phyloP scores from a whole-genome alignment of 208 protist genomes.

The Leishmania mexicana region DNA sequence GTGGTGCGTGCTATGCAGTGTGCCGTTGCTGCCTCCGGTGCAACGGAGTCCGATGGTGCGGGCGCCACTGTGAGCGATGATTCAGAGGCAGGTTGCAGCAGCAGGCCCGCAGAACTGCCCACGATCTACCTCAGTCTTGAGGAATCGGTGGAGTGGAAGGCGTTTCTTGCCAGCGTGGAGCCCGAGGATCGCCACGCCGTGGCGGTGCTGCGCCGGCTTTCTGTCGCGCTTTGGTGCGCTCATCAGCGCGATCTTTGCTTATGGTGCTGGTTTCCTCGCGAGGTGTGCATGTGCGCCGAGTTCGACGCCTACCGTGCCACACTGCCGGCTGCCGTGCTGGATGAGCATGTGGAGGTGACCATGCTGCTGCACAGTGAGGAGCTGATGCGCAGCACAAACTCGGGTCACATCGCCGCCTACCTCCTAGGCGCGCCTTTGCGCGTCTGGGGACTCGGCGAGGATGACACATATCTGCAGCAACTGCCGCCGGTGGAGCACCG shows the following conservation, averaged over 20 bases:
- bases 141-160: conserved; percentile 73
- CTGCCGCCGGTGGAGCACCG: conserved; percentile 3
- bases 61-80: neutral
- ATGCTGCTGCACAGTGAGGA: conserved; percentile 83
- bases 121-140: conserved; percentile 69
- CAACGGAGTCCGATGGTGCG: neutral
- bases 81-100: neutral
- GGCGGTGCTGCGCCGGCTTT: conserved; percentile 60
- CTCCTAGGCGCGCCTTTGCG: conserved; percentile 66
- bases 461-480: conserved; percentile 51
- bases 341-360: conserved; percentile 45
- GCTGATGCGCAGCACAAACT: conserved; percentile 85
- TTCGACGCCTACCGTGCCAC: conserved; percentile 45
- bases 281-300: conserved; percentile 67
- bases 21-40: conserved; percentile 2
- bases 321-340: conserved; percentile 30
- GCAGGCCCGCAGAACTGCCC: neutral
- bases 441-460: conserved; percentile 72
- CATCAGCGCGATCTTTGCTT: conserved; percentile 53
- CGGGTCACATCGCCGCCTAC: conserved; percentile 82
- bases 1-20: conserved; percentile 7
- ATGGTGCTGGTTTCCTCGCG: conserved; percentile 77
- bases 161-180: conserved; percentile 41
- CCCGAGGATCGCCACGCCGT: conserved; percentile 44
- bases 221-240: conserved; percentile 51